phyloP scores from a whole-genome alignment of 2,329 filamentous ascomycete species.

The Xylariales sp. region DNA sequence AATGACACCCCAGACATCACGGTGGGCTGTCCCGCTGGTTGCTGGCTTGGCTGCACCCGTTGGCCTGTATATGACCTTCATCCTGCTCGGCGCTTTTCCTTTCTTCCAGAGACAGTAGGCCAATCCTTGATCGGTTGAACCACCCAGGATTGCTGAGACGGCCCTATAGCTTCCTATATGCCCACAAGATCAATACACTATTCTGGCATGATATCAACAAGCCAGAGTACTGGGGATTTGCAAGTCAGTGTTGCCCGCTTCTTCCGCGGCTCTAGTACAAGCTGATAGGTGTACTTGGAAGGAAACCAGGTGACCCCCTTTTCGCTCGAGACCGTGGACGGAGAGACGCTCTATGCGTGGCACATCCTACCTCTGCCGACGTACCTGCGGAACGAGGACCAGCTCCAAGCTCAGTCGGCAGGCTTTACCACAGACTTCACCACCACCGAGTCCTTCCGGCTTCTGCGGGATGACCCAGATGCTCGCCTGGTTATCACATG shows the following conservation, averaged over 20 bases:
- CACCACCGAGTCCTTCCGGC: slow-evolving; percentile 51
- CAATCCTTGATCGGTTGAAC: too few species aligned
- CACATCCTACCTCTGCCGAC: slow-evolving; percentile 78
- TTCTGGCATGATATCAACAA: slow-evolving; percentile 69
- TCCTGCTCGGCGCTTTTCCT: slow-evolving; percentile 63
- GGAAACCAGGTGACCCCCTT: slow-evolving; percentile 89
- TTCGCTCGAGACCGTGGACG: slow-evolving; percentile 67
- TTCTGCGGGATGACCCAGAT: slow-evolving; percentile 59
- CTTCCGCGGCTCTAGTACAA: too few species aligned
- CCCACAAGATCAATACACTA: slow-evolving; percentile 70
- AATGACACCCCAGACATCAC: slow-evolving; percentile 26
- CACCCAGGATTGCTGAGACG: too few species aligned
- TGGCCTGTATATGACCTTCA: slow-evolving; percentile 60
- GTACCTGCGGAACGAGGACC: slow-evolving; percentile 66
- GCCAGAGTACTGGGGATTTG: slow-evolving; percentile 81
- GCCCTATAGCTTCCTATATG: slow-evolving; percentile 66
- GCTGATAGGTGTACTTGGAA: slow-evolving; percentile 30
- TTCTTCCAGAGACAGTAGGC: slow-evolving; percentile 76
- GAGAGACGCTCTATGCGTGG: slow-evolving; percentile 80
- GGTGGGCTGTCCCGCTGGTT: slow-evolving; percentile 33
- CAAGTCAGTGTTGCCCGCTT: slow-evolving; percentile 50
- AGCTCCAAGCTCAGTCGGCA: slow-evolving; percentile 47
- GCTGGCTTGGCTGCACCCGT: slow-evolving; percentile 55
- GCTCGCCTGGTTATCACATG: slow-evolving; percentile 61
- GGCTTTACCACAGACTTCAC: slow-evolving; percentile 51